Evolutionary conservation across 305 asterid genomes (phyloP).

Genomic region (Lippia alba): DNA sequence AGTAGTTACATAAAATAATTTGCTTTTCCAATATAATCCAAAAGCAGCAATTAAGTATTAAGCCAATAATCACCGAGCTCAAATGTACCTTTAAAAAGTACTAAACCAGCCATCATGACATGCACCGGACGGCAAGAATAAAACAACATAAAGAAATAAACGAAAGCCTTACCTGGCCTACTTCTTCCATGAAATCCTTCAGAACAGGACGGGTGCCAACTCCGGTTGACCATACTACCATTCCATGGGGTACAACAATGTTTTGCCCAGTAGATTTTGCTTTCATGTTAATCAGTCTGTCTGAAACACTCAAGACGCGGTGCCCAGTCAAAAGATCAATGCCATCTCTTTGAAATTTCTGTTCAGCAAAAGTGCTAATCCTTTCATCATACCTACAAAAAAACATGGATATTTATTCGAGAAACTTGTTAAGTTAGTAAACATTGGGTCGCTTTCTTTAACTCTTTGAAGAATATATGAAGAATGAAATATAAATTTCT

Average conservation of each 20-base stretch:
- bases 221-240: constrained; percentile 98
- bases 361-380: constrained; percentile 87
- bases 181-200: constrained; percentile 85
- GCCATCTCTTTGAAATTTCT: constrained; percentile 87
- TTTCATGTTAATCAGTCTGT: constrained; percentile 66
- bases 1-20: too few species aligned
- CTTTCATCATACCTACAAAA: constrained; percentile 81
- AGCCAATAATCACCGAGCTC: background rate
- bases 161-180: constrained; percentile 65
- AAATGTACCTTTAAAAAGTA: constrained; percentile 15
- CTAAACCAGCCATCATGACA: background rate
- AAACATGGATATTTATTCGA: background rate
- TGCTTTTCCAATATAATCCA: constrained; percentile 19
- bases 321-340: constrained; percentile 83
- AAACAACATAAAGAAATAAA: background rate
- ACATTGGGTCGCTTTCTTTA: too few species aligned
- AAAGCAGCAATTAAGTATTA: constrained; percentile 33
- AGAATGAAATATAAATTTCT: background rate
- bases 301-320: constrained; percentile 77
- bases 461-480: background rate
- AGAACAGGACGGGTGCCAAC: constrained; percentile 86
- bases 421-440: too few species aligned
- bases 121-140: background rate
- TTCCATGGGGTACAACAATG: constrained; percentile 72
- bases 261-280: constrained; percentile 64